A percentile compares a stretch with the other conserved stretches of the same genome.
These are phyloP conservation scores for Nannochloropsis salina DNA, from an alignment of 108 stramenopile species.

Conservation along the genomic window DNA sequence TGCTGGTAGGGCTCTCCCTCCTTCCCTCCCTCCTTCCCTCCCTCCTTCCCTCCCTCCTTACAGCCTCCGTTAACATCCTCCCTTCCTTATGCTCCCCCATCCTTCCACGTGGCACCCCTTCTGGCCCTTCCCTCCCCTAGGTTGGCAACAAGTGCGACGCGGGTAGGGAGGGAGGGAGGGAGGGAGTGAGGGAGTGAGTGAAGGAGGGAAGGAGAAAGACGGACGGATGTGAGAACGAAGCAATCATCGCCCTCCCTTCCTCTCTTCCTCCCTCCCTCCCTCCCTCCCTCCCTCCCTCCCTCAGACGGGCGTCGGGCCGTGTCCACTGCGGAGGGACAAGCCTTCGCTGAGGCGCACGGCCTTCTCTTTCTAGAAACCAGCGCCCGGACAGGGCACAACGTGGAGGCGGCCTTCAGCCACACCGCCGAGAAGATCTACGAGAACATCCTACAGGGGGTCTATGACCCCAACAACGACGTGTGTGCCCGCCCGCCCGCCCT, in stretches of 20 bases:
- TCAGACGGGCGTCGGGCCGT: constrained; percentile 14
- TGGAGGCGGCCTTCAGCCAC: constrained; percentile 94
- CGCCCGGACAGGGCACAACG: constrained; percentile 95
- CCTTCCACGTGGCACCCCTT: too few relatives aligned
- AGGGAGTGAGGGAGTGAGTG: not conserved
- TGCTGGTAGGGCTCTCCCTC: constrained; percentile 58
- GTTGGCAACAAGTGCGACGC: constrained; percentile 93
- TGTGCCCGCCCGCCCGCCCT: not conserved
- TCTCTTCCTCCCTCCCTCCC: not conserved
- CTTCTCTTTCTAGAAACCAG: constrained; percentile 95
- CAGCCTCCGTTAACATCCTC: not conserved
- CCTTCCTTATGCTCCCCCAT: not conserved
- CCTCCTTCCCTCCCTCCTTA: not conserved
- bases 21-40: not conserved
- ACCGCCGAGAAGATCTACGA: constrained; percentile 95
- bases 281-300: not conserved
- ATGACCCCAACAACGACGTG: constrained; percentile 93
- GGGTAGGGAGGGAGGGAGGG: constrained; percentile 38
- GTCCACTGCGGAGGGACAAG: constrained; percentile 55
- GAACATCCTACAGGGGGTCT: constrained; percentile 87
- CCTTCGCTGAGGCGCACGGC: constrained; percentile 92
- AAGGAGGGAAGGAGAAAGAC: too few relatives aligned
- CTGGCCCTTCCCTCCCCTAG: not conserved
- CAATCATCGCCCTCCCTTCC: not conserved
- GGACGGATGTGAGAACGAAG: too few relatives aligned